phyloP scores from a whole-genome alignment of 495 filamentous ascomycete species.

The Cairneyella variabilis region DNA sequence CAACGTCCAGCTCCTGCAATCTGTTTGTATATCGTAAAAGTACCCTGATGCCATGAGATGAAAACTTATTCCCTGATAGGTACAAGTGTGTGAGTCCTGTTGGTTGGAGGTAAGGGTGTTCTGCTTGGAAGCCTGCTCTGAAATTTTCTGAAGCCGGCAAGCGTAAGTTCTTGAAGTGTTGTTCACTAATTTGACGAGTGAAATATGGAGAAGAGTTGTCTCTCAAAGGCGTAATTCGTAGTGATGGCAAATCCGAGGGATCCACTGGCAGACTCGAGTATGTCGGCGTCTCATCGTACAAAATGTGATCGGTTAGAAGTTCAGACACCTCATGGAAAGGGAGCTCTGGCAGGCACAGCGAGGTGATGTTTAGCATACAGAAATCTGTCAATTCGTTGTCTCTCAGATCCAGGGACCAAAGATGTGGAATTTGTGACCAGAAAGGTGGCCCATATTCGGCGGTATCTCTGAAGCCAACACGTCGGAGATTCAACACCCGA shows the following conservation, averaged over 20 bases:
- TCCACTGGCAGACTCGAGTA: too few species aligned
- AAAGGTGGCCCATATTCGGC: neutral
- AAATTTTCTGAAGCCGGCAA: too few species aligned
- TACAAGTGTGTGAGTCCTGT: conserved; percentile 24
- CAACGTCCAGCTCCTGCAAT: conserved; percentile 23
- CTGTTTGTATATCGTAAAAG: conserved; percentile 4
- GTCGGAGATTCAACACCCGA: conserved; percentile 21
- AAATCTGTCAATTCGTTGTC: conserved; percentile 20
- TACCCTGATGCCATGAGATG: neutral
- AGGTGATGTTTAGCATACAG: neutral
- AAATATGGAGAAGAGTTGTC: too few species aligned
- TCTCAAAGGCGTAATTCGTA: too few species aligned
- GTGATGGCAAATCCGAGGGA: too few species aligned
- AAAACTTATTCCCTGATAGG: conserved; percentile 19
- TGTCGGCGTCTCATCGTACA: too few species aligned
- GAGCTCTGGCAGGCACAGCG: neutral
- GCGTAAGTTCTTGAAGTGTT: too few species aligned
- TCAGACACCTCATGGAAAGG: neutral
- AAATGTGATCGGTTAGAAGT: conserved; percentile 13
- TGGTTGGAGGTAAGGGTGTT: too few species aligned
- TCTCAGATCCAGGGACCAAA: conserved; percentile 23
- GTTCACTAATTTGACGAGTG: too few species aligned
- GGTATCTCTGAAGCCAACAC: conserved; percentile 8
- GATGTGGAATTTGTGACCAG: neutral
- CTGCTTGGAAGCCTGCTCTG: too few species aligned